These are phyloP conservation scores for Coniochaeta sp. DNA, from an alignment of 2,329 filamentous ascomycete species.

Conservation along the genomic window DNA sequence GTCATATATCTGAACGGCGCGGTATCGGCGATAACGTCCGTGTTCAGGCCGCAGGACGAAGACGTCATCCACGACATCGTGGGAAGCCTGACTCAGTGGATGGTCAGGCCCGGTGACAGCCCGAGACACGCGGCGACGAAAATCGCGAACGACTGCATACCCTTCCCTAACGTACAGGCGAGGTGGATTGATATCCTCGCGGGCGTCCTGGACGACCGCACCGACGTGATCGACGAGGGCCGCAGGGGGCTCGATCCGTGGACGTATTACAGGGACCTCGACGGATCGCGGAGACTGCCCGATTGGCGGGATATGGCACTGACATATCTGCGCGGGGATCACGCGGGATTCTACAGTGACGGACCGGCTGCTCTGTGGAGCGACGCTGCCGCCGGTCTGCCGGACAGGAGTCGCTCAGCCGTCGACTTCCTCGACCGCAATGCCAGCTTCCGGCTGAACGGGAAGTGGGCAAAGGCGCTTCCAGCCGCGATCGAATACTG, in stretches of 20 bases:
- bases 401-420: slow-evolving; percentile 44
- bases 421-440: neutral
- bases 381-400: slow-evolving; percentile 24
- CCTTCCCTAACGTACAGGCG: slow-evolving; percentile 69
- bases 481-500: slow-evolving; percentile 65
- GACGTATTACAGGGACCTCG: slow-evolving; percentile 40
- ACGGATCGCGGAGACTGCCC: slow-evolving; percentile 31
- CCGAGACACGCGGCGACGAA: slow-evolving; percentile 77
- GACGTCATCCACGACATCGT: neutral
- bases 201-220: slow-evolving; percentile 58
- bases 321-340: slow-evolving; percentile 36
- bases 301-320: slow-evolving; percentile 44
- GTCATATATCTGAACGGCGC: slow-evolving; percentile 86
- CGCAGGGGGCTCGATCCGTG: slow-evolving; percentile 74
- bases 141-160: slow-evolving; percentile 83
- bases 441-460: neutral
- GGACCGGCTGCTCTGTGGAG: slow-evolving; percentile 27
- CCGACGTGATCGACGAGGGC: slow-evolving; percentile 84
- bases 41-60: slow-evolving; percentile 25
- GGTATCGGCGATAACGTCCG: slow-evolving; percentile 61
- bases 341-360: neutral
- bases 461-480: slow-evolving; percentile 22
- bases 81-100: slow-evolving; percentile 21
- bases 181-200: slow-evolving; percentile 84
- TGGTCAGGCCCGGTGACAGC: slow-evolving; percentile 46